Base-by-base conservation (phyloP, 768 basidiomycete genomes). In the Suillus subalutaceus region DNA sequence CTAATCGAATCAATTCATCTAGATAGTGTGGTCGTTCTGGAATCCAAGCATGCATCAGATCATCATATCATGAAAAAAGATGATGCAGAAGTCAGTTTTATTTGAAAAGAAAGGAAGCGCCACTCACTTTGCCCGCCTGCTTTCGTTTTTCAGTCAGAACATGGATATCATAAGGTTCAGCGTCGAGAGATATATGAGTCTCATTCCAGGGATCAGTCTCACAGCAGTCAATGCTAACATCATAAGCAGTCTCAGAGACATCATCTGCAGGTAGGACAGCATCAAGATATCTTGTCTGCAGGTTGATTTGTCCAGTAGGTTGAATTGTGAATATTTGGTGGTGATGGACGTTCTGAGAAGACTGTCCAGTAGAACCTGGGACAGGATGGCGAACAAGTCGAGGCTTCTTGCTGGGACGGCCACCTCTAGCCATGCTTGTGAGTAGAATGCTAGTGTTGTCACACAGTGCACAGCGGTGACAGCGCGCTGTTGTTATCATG, bases 1-100 rank as follows among this genome's bases (percentile, higher is more conserved):
- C 67, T 18, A 62, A 30, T 16, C 37, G 15, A 48, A 68, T 60
- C 12, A 65, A 38, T 35, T 68, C 64, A 4, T 52, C 30, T 40
- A 68, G 48, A n/a, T 55, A 65, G 13, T 46, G 30, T 13, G 30
- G 23, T 43, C 46, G 20, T 41, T 65, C 64, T n/a, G 58, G 26
- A 12, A 23, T 20, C 65, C 48, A 50, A 23, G 13, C 12, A 12
- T 1, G 6, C 48, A 50, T 50, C 13, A 5, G 48, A 50, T 50
- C n/a, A 1, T 50, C 48, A 23, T 50, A 50, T 50, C 23, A 13
- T 50, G 48, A 12, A 50, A 50, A 44, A 50, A 50, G 48, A 26
- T 12, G 15, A 26, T 50, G 48, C 48, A 50, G 48, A 50, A 50
- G 23, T 50, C 48, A 50, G 48, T 4, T 50, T 50, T 50, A 50